Evolutionary conservation across 192 early-diverging fungal species (phyloP).

Genomic region (Coemansia sp.): DNA sequence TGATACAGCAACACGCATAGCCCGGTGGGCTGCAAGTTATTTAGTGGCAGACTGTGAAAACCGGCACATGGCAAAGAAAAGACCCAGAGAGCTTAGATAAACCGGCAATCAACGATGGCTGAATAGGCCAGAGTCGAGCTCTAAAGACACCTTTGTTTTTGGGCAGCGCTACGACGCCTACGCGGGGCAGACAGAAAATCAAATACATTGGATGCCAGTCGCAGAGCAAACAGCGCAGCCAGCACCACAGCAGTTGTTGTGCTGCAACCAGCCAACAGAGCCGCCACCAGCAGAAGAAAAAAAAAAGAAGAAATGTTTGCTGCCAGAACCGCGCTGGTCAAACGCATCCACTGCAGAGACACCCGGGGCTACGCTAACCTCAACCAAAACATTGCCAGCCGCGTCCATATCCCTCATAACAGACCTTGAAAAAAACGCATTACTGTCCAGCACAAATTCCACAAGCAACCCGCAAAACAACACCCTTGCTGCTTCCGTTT

Average conservation of each 20-base stretch:
- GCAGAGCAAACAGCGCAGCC: background rate
- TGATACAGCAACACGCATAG: background rate
- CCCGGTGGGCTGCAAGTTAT: no score
- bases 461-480: no score
- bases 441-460: no score
- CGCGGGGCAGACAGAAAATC: no score
- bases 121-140: background rate
- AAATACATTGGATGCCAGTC: background rate
- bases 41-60: no score
- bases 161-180: background rate
- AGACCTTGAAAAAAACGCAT: background rate
- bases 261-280: background rate
- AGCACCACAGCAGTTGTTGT: background rate
- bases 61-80: background rate
- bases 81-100: background rate
- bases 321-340: background rate
- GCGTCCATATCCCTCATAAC: background rate
- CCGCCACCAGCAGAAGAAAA: background rate
- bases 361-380: slow-evolving; percentile 1
- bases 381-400: background rate
- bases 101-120: background rate
- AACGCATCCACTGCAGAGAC: slow-evolving; percentile 17
- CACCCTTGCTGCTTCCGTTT: no score
- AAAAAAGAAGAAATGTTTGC: background rate
- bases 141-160: background rate